These are phyloP conservation scores for Lathyrus oleraceus DNA, from an alignment of 306 rosid genomes.

Conservation along the genomic window DNA sequence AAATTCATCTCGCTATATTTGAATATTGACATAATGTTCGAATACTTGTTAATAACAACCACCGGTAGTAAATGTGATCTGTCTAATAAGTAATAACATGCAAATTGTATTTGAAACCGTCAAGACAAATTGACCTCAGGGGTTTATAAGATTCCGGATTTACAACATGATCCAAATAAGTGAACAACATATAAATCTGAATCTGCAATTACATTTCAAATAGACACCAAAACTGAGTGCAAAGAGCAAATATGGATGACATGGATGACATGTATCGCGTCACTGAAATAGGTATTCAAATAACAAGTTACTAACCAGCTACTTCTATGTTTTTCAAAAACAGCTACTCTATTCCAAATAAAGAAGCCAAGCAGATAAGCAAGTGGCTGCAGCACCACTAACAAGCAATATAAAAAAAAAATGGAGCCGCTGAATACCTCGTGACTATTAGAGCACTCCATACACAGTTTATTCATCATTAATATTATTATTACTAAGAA, in stretches of 20 bases:
- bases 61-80: not conserved
- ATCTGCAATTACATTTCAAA: conserved; percentile 50
- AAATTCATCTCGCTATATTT: too few relatives aligned
- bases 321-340: conserved; percentile 40
- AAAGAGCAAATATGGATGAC: conserved; percentile 36
- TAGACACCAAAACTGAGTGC: conserved; percentile 44
- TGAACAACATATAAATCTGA: conserved; percentile 39
- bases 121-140: conserved; percentile 12
- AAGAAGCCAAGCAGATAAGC: conserved; percentile 45
- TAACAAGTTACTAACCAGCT: conserved; percentile 47
- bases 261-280: conserved; percentile 41
- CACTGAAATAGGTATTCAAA: conserved; percentile 40
- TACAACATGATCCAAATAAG: conserved; percentile 41
- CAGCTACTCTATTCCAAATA: conserved; percentile 37
- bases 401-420: conserved; percentile 39
- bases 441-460: conserved; percentile 29
- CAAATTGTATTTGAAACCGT: conserved; percentile 29
- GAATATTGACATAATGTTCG: too few relatives aligned
- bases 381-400: conserved; percentile 44
- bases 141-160: conserved; percentile 28
- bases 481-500: conserved; percentile 32
- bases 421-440: conserved; percentile 38
- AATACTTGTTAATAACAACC: not conserved
- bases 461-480: conserved; percentile 56
- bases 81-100: conserved; percentile 18